Evolutionary conservation across 352 stramenopile genomes (phyloP).

Genomic region (Phytophthora sp.): DNA sequence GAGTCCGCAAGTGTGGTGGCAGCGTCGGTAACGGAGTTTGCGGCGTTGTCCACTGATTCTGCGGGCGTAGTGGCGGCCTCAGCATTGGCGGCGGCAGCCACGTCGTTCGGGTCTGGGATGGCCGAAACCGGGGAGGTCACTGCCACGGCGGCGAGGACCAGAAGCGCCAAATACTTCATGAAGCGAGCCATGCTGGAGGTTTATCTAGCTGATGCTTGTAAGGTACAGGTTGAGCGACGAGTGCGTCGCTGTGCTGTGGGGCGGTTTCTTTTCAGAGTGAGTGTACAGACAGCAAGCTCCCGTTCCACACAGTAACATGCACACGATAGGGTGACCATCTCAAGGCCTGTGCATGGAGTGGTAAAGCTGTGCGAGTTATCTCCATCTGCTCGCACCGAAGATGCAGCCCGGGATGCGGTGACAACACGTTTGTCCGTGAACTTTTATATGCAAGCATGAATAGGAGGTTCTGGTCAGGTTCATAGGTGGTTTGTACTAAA

Average conservation of each 20-base stretch:
- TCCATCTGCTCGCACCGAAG: slow-evolving; percentile 33
- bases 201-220: slow-evolving; percentile 15
- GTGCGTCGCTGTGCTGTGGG: slow-evolving; percentile 26
- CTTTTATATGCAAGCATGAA: slow-evolving; percentile 19
- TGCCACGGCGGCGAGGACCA: slow-evolving; percentile 34
- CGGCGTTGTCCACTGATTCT: slow-evolving; percentile 20
- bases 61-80: slow-evolving; percentile 18
- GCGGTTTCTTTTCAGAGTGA: slow-evolving; percentile 36
- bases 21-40: slow-evolving; percentile 1
- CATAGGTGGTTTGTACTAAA: background rate
- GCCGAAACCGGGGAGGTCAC: slow-evolving; percentile 25
- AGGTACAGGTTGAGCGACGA: slow-evolving; percentile 32
- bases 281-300: slow-evolving; percentile 15
- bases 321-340: slow-evolving; percentile 32
- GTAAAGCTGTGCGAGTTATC: slow-evolving; percentile 30
- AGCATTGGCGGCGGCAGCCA: slow-evolving; percentile 30
- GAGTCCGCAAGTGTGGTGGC: slow-evolving; percentile 24
- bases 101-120: slow-evolving; percentile 30
- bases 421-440: background rate
- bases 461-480: background rate
- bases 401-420: slow-evolving; percentile 33
- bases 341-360: slow-evolving; percentile 15
- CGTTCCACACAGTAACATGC: slow-evolving; percentile 9
- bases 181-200: slow-evolving; percentile 30
- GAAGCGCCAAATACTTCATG: slow-evolving; percentile 30